Evolutionary conservation across 2,329 filamentous ascomycete genomes (phyloP), one percentile per base, ranked within the genome.

Genomic region (Trichoderma atroviride): DNA sequence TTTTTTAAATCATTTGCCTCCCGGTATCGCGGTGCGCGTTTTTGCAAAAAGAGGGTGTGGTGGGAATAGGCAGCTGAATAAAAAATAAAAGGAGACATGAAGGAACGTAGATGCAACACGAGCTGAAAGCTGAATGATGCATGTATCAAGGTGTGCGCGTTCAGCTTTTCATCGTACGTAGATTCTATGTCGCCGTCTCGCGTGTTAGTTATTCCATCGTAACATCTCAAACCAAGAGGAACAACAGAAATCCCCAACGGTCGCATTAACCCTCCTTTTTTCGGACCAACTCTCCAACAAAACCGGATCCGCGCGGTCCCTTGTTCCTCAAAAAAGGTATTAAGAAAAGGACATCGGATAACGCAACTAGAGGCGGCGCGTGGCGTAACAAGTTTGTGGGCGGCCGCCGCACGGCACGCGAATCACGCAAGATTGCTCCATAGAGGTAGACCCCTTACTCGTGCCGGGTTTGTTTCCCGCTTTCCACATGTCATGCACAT

Each of bases 91-190:
- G 2, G 11, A 19, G 37, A 19, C 9, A 10, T 33, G 33, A 10
- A 35, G 59, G 40, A 52, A 61, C 33, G 24, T 33, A 33, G n/a
- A 50, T 27, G n/a, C 19, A 3, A 33, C 3, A 22, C 27, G 43
- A 62, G 59, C 59, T 62, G 59, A 61, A 50, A 62, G 59, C 59
- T 62, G 40, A 61, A 62, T 24, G 47, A 13, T 3, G 47, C 13
- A 19, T 1, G 2, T 50, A 24, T 13, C 5, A 2, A 22, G 19
- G 4, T 43, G 40, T 4, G 40, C 19, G 40, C 19, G 19, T 50
- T 24, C 47, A 50, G 47, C 47, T n/a, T n/a, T 10, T 22, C 43
- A 47, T 11, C 47, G 9, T 1, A 9, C 10, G 47, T 50, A 24
- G 47, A 24, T 24, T 50, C 40, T 4, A 19, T 19, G 16, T 50